Conservation (phyloP, 192 early-diverging fungal genomes). For the Chytriomyces hyalinus region DNA sequence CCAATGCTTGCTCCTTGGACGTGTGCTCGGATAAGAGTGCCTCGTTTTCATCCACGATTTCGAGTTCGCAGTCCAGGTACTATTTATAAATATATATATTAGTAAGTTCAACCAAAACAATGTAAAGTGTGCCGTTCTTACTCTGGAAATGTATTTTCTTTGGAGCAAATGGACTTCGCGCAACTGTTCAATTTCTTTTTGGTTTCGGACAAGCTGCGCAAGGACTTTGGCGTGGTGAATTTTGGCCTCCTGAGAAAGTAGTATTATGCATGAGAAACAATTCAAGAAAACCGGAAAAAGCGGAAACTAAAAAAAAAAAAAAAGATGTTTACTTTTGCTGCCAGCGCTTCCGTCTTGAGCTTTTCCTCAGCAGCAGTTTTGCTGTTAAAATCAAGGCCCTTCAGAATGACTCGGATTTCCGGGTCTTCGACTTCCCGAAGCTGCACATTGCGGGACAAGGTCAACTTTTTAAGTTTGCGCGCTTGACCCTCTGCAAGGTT, state of each 20-base stretch:
- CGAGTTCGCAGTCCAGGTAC: slow-evolving; percentile 37
- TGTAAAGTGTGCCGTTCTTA: not conserved
- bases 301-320: not conserved
- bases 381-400: slow-evolving; percentile 36
- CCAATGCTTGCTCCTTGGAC: slow-evolving; percentile 34
- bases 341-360: slow-evolving; percentile 10
- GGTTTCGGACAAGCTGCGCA: slow-evolving; percentile 27
- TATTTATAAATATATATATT: not conserved
- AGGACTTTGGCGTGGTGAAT: slow-evolving; percentile 34
- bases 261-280: not conserved
- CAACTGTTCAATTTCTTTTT: slow-evolving; percentile 41
- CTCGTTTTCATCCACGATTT: slow-evolving; percentile 38
- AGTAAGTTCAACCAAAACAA: not conserved
- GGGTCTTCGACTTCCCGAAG: slow-evolving; percentile 38
- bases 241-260: slow-evolving; percentile 21
- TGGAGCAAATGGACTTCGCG: slow-evolving; percentile 36
- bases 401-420: slow-evolving; percentile 35
- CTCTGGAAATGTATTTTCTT: slow-evolving; percentile 32
- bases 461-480: slow-evolving; percentile 32
- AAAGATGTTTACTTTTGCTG: slow-evolving; percentile 6
- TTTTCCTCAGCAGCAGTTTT: slow-evolving; percentile 34
- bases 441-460: slow-evolving; percentile 30
- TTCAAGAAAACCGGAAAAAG: not conserved
- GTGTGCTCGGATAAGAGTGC: slow-evolving; percentile 36
- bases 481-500: slow-evolving; percentile 26